These are phyloP conservation scores for Ophiostoma tasmaniense DNA, from an alignment of 2,329 filamentous ascomycete species.

Conservation along the genomic window DNA sequence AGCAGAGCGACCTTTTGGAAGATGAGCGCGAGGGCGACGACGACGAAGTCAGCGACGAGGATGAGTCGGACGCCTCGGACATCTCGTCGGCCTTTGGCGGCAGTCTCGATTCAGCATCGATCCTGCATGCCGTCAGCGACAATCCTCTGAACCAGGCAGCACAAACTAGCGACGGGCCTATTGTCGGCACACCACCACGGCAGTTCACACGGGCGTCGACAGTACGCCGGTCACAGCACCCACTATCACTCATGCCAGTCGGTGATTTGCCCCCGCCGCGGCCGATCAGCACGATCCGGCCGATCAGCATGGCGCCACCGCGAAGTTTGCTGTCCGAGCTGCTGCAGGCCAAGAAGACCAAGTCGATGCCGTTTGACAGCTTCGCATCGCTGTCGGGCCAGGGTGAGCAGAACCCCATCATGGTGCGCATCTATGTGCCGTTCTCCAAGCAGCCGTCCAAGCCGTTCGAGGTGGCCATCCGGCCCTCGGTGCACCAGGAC, in stretches of 20 bases:
- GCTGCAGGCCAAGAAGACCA: slow-evolving; percentile 63
- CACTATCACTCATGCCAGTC: slow-evolving; percentile 47
- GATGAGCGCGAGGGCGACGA: slow-evolving; percentile 32
- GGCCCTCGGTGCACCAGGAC: slow-evolving; percentile 59
- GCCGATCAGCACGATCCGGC: slow-evolving; percentile 54
- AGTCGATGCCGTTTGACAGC: slow-evolving; percentile 62
- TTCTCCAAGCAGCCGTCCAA: slow-evolving; percentile 57
- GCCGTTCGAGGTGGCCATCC: slow-evolving; percentile 63
- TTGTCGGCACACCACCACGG: slow-evolving; percentile 53
- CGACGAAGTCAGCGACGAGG: slow-evolving; percentile 29
- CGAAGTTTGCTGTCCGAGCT: slow-evolving; percentile 64
- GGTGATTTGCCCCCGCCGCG: slow-evolving; percentile 63
- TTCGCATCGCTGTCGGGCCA: slow-evolving; percentile 71
- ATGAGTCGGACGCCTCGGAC: slow-evolving; percentile 52
- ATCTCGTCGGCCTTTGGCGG: slow-evolving; percentile 58
- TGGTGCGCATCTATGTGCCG: slow-evolving; percentile 68
- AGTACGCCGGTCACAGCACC: slow-evolving; percentile 51
- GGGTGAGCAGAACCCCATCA: slow-evolving; percentile 67
- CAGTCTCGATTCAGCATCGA: slow-evolving; percentile 62
- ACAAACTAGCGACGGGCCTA: slow-evolving; percentile 40
- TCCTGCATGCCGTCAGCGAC: slow-evolving; percentile 52
- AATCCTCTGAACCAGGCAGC: slow-evolving; percentile 41
- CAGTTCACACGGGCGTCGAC: slow-evolving; percentile 55
- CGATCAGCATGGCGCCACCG: slow-evolving; percentile 59
- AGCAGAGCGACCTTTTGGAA: slow-evolving; percentile 44